Conservation (phyloP, 2,329 filamentous ascomycete species). For the Penicillium oxalicum region DNA sequence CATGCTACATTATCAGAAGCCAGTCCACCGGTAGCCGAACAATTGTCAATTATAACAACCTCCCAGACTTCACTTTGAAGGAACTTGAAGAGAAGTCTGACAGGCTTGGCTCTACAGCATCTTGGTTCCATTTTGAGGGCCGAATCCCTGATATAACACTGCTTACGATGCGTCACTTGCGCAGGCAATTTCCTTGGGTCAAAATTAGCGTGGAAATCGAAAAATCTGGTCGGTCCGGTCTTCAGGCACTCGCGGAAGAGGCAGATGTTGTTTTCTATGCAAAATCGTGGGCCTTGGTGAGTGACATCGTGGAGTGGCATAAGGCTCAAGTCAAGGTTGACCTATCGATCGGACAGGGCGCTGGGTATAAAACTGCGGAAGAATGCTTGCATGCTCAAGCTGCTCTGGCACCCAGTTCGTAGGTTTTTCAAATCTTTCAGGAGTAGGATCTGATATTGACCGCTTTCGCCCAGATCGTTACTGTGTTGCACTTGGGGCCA, state of each 20-base stretch:
- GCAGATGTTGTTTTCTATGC: constrained; percentile 72
- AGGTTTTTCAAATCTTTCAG: constrained; percentile 17
- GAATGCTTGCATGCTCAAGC: constrained; percentile 48
- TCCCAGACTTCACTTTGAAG: constrained; percentile 59
- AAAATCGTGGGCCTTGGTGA: constrained; percentile 62
- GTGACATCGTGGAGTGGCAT: not conserved
- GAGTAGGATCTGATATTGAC: not conserved
- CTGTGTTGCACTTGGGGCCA: constrained; percentile 57
- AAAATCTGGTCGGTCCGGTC: constrained; percentile 58
- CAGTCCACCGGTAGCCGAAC: constrained; percentile 56
- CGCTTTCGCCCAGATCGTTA: constrained; percentile 34
- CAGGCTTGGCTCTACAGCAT: constrained; percentile 30
- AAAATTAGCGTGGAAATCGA: constrained; percentile 66
- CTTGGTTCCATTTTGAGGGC: constrained; percentile 71
- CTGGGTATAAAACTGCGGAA: constrained; percentile 44
- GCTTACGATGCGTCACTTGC: constrained; percentile 54
- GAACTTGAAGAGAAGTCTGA: constrained; percentile 52
- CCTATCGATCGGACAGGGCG: constrained; percentile 13
- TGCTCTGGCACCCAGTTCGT: constrained; percentile 42
- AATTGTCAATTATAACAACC: constrained; percentile 62
- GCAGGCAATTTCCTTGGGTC: constrained; percentile 39
- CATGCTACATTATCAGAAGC: constrained; percentile 64
- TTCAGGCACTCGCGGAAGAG: constrained; percentile 54
- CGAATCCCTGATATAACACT: constrained; percentile 58
- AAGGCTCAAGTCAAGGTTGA: not conserved